Evolutionary conservation across 805 yeast species (phyloP).

Genomic region (Candida montana): DNA sequence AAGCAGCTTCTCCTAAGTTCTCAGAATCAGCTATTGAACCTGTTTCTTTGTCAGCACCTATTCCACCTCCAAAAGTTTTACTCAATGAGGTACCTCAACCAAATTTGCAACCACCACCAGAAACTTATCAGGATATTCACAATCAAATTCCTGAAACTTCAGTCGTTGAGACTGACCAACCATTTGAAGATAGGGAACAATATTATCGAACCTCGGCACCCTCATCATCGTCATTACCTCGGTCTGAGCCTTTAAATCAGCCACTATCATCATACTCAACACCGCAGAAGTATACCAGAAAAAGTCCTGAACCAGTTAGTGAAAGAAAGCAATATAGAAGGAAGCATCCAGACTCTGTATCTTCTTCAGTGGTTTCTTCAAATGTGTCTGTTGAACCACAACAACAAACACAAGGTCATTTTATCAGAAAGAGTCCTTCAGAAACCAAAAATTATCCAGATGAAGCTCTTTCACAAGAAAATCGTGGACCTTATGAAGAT

Average conservation of each 20-base stretch:
- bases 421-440: too few species aligned
- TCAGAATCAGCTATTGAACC: neutral
- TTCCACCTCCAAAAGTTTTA: neutral
- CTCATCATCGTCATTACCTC: neutral
- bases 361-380: neutral
- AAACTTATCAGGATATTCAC: too few species aligned
- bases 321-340: slow-evolving; percentile 1
- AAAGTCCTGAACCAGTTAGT: neutral
- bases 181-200: neutral
- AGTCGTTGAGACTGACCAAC: neutral
- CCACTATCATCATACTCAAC: neutral
- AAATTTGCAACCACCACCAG: neutral
- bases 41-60: neutral
- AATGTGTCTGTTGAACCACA: neutral
- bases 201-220: neutral
- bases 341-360: slow-evolving; percentile 2
- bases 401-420: neutral
- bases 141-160: neutral
- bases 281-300: neutral
- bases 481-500: too few species aligned
- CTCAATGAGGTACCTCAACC: slow-evolving; percentile 3
- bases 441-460: too few species aligned
- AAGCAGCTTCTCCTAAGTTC: slow-evolving; percentile 1
- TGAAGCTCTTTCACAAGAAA: too few species aligned
- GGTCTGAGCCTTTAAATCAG: neutral